Base-by-base conservation (phyloP, 306 rosid species). In the Fragaria nilgerrensis region DNA sequence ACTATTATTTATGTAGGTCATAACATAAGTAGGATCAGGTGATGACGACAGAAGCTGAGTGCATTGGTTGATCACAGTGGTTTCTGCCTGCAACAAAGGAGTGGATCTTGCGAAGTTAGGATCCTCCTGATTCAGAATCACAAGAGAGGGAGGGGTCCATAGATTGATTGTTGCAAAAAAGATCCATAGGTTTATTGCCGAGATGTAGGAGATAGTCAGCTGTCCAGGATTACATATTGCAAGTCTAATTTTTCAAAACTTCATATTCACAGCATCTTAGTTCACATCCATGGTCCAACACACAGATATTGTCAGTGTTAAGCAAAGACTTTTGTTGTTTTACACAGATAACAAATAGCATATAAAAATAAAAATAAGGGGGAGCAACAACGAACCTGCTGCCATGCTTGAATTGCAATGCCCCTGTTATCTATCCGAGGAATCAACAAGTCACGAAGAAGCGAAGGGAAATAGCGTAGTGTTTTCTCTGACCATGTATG, bases 401-500 rank as follows among this genome's bases (percentile, higher is more conserved):
- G 99, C 99, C 99, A 95, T 72, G 87, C 77, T 86, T 95, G 97
- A 84, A 95, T 91, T 50, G 90, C 90, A 52, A 82, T 85, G 63
- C 96, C 84, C 83, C 96, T 86, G 84, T 89, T 90, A 87, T 92
- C 97, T 37, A 80, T 85, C 58, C 94, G 88, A 44, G 88, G 87
- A 74, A 85, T 81, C 92, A 95, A 82, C 23, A 90, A 89, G 27
- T 92, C 97, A 70, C 94, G 97, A 67, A 95, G 82, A 85, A 91
- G 88, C 27, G 97, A 29, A 76, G 99, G 99, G 79, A 95, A 95
- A 88, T 87, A 82, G 39, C 87, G 85, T 6, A 92, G 85, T 52
- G 99, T 95, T 88, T 89, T 90, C 71, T 95, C 97, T 19, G 99
- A 95, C 99, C 99, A 95, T 39, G 96, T 86, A 84, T 95, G 99